Conservation (phyloP, 768 basidiomycete species). For the Mrakia blollopis region DNA sequence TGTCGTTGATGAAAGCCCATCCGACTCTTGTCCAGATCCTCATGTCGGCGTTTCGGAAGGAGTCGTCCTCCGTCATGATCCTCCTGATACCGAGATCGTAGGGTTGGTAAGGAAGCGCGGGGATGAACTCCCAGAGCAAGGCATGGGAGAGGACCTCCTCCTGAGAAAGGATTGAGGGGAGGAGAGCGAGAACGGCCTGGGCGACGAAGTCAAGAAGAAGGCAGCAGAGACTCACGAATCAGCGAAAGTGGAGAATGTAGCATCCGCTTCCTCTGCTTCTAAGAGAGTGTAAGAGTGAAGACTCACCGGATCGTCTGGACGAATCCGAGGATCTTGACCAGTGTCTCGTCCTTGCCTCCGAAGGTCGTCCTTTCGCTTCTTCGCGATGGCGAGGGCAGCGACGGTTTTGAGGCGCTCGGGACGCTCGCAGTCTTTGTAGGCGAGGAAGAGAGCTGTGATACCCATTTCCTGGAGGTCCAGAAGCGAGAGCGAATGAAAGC, state of each 20-base stretch:
- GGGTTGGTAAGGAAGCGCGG: constrained; percentile 21
- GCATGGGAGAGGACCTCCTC: constrained; percentile 12
- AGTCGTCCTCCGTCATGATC: not conserved
- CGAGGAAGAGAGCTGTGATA: constrained; percentile 5
- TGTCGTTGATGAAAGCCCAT: constrained; percentile 21
- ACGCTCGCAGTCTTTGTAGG: constrained; percentile 14
- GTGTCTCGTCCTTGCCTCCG: not conserved
- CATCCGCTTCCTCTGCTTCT: not conserved
- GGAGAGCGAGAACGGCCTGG: not conserved
- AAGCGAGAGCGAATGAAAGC: not conserved
- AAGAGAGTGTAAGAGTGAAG: not conserved
- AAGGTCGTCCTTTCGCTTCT: not conserved
- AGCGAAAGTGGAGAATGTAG: not conserved
- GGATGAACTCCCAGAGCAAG: constrained; percentile 20
- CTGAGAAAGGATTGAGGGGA: not conserved
- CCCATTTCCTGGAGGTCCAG: not conserved
- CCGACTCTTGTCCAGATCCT: not conserved
- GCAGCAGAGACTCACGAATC: not conserved
- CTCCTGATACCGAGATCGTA: not conserved
- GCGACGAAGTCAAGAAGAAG: not conserved
- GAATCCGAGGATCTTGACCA: not conserved
- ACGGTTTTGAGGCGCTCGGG: not conserved
- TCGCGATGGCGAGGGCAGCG: not conserved
- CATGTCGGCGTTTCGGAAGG: not conserved
- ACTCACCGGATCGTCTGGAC: not conserved